phyloP scores from a whole-genome alignment of 1,139 yeast genomes.

The Magnusiomyces suaveolens region DNA sequence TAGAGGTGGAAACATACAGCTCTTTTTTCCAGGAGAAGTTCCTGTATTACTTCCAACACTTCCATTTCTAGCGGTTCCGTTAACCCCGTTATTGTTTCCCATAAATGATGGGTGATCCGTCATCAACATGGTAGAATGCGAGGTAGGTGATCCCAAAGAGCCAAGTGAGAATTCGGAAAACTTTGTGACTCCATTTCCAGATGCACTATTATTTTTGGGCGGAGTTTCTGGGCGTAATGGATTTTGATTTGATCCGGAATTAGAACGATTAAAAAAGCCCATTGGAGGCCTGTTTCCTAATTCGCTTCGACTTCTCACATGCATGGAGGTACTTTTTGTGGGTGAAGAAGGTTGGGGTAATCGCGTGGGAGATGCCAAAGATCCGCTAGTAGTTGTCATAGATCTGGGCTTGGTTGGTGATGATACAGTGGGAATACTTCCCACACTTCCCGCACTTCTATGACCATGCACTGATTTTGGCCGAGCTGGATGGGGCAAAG shows the following conservation, averaged over 20 bases:
- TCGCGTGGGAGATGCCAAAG: neutral
- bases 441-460: neutral
- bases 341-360: neutral
- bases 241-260: neutral
- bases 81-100: neutral
- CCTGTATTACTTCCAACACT: neutral
- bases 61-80: neutral
- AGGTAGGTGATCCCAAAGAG: conserved; percentile 3
- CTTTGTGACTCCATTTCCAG: neutral
- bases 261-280: neutral
- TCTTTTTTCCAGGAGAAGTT: neutral
- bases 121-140: conserved; percentile 6
- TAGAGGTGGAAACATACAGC: neutral
- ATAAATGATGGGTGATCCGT: neutral
- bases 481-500: neutral
- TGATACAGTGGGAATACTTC: neutral
- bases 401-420: neutral
- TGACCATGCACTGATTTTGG: neutral
- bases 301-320: conserved; percentile 1
- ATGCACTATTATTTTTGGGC: neutral
- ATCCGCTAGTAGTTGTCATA: neutral
- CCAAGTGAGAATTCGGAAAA: neutral
- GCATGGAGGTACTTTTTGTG: neutral
- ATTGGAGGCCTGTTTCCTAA: neutral
- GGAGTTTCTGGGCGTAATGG: neutral